A percentile compares a stretch with the other conserved stretches of the same genome.
phyloP scores from a whole-genome alignment of 805 yeast genomes.

The Yarrowia yakushimensis region DNA sequence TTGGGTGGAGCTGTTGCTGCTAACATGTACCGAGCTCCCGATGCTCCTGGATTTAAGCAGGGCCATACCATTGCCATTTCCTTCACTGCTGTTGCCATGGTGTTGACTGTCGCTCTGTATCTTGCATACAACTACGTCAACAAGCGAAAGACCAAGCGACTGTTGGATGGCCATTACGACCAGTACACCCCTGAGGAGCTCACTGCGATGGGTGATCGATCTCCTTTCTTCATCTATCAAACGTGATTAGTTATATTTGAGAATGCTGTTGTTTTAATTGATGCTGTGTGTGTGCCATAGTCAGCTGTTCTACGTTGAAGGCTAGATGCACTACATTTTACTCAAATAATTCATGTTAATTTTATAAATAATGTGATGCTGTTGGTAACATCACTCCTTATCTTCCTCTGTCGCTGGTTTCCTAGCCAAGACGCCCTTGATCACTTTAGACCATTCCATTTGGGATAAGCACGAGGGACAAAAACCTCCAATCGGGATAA shows the following conservation, averaged over 20 bases:
- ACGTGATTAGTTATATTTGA: not conserved
- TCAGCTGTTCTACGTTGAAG: too few relatives aligned
- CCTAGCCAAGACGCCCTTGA: not conserved
- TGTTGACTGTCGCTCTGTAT: slow-evolving; percentile 11
- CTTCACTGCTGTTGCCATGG: slow-evolving; percentile 40
- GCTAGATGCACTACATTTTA: too few relatives aligned
- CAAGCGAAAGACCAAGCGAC: slow-evolving; percentile 17
- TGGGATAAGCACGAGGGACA: not conserved
- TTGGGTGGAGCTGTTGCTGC: slow-evolving; percentile 60
- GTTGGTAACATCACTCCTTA: not conserved
- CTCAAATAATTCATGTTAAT: too few relatives aligned
- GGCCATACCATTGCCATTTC: slow-evolving; percentile 51
- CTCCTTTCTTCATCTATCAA: slow-evolving; percentile 16
- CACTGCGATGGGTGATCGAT: slow-evolving; percentile 13
- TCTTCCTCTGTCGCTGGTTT: not conserved
- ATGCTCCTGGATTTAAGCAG: slow-evolving; percentile 53
- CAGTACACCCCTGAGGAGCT: slow-evolving; percentile 22
- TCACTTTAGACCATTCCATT: slow-evolving; percentile 14
- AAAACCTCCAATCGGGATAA: slow-evolving; percentile 1
- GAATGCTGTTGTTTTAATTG: too few relatives aligned
- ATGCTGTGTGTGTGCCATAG: too few relatives aligned
- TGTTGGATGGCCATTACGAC: slow-evolving; percentile 14
- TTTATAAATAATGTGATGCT: not conserved
- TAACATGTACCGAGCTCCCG: slow-evolving; percentile 49
- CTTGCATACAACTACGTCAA: slow-evolving; percentile 19